Conservation (phyloP, 257 asterid species). For the Galeopsis tetrahit region DNA sequence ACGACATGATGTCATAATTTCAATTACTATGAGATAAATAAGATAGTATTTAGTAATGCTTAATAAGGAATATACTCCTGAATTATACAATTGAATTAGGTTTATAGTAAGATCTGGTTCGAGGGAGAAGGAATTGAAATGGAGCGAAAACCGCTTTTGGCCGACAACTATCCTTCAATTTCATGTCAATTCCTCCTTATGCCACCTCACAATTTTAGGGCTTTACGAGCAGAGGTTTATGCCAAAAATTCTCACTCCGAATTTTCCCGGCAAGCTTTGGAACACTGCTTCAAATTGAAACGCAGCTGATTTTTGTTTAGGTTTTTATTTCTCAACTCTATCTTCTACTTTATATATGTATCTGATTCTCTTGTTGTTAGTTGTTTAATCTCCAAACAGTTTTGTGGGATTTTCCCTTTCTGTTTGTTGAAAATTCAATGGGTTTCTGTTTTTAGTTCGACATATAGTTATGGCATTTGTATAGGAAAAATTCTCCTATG, state of each 20-base stretch:
- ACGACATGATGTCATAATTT: constrained; percentile 40
- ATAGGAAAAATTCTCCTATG: not conserved
- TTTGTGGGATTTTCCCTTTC: not conserved
- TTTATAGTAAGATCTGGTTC: not conserved
- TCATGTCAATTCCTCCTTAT: too few species aligned
- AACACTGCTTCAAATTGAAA: constrained; percentile 9
- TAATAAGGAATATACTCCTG: not conserved
- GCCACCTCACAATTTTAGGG: too few species aligned
- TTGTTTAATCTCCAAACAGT: not conserved
- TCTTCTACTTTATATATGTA: not conserved
- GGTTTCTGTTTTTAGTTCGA: not conserved
- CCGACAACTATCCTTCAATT: too few species aligned
- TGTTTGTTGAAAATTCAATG: not conserved
- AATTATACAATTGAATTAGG: too few species aligned
- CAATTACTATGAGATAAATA: too few species aligned
- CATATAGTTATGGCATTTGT: not conserved
- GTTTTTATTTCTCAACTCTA: not conserved
- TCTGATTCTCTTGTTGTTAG: not conserved
- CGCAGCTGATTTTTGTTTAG: constrained; percentile 2
- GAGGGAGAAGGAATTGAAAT: not conserved
- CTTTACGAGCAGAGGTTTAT: not conserved
- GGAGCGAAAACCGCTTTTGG: too few species aligned
- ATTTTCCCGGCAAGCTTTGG: not conserved
- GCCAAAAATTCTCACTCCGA: not conserved
- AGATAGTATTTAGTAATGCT: too few species aligned